Evolutionary conservation across 192 early-diverging fungal genomes (phyloP).

Genomic region (Lobosporangium transversale): DNA sequence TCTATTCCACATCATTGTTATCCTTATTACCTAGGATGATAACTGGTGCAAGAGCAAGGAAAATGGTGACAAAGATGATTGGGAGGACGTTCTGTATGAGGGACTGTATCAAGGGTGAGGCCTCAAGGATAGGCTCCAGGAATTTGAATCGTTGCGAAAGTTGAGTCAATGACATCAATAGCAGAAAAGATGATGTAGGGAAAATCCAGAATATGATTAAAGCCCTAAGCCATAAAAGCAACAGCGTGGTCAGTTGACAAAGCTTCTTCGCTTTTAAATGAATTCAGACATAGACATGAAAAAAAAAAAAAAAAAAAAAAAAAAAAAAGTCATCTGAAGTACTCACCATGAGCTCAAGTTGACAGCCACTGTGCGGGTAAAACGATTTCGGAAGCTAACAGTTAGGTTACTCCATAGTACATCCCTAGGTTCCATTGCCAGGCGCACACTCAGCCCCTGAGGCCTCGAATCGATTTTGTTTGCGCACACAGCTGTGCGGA

Average conservation of each 20-base stretch:
- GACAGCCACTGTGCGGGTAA: constrained; percentile 57
- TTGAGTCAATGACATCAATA: constrained; percentile 61
- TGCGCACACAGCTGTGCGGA: constrained; percentile 68
- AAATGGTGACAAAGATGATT: constrained; percentile 64
- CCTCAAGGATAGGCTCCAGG: constrained; percentile 55
- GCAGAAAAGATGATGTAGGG: constrained; percentile 67
- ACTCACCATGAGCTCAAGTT: constrained; percentile 59
- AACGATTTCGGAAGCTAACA: constrained; percentile 52
- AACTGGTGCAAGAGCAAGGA: constrained; percentile 64
- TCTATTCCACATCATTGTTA: neutral
- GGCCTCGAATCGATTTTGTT: constrained; percentile 60
- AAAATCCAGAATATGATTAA: constrained; percentile 72
- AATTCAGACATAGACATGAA: neutral
- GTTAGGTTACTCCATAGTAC: constrained; percentile 66
- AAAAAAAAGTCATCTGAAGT: neutral
- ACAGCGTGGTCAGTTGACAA: too few relatives aligned
- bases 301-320: neutral
- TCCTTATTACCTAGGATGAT: constrained; percentile 58
- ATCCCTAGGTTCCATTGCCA: constrained; percentile 73
- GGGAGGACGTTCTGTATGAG: constrained; percentile 67
- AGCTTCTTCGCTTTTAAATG: too few relatives aligned
- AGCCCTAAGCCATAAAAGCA: constrained; percentile 44
- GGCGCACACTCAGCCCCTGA: constrained; percentile 56
- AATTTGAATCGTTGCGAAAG: constrained; percentile 59
- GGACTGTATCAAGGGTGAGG: constrained; percentile 52